phyloP scores from a whole-genome alignment of 495 filamentous ascomycete species.

The Podospora pseudocomata region DNA sequence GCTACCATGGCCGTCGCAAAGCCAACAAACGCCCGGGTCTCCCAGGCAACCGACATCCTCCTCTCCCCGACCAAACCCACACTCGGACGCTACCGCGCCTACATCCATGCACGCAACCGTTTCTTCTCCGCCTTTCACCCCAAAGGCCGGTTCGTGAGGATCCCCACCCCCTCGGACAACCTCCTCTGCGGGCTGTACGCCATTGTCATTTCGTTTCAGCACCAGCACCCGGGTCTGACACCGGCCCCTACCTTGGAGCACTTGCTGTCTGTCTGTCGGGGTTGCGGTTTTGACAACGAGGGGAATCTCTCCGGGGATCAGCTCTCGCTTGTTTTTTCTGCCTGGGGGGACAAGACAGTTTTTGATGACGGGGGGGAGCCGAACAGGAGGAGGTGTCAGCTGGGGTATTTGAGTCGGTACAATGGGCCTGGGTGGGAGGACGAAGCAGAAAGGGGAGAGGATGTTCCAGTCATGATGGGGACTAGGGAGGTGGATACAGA shows the following conservation, averaged over 20 bases:
- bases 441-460: not conserved
- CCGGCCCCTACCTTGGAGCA: slow-evolving; percentile 11
- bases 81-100: slow-evolving; percentile 15
- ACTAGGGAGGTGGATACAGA: slow-evolving; percentile 18
- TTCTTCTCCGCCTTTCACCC: slow-evolving; percentile 25
- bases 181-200: slow-evolving; percentile 26
- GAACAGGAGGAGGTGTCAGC: slow-evolving; percentile 15
- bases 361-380: not conserved
- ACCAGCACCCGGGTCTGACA: slow-evolving; percentile 4
- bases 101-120: slow-evolving; percentile 20
- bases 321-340: slow-evolving; percentile 16
- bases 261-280: slow-evolving; percentile 5
- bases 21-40: not conserved
- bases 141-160: slow-evolving; percentile 13
- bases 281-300: slow-evolving; percentile 6
- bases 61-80: slow-evolving; percentile 2
- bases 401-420: slow-evolving; percentile 21
- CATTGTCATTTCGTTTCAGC: slow-evolving; percentile 11
- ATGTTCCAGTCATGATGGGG: slow-evolving; percentile 23
- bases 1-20: not conserved
- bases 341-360: slow-evolving; percentile 14
- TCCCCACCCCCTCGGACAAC: slow-evolving; percentile 18
- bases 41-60: slow-evolving; percentile 23
- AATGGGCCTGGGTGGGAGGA: slow-evolving; percentile 5
- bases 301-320: slow-evolving; percentile 14